Conservation (phyloP, 2,329 filamentous ascomycete genomes). For the Neopestalotiopsis sp. region DNA sequence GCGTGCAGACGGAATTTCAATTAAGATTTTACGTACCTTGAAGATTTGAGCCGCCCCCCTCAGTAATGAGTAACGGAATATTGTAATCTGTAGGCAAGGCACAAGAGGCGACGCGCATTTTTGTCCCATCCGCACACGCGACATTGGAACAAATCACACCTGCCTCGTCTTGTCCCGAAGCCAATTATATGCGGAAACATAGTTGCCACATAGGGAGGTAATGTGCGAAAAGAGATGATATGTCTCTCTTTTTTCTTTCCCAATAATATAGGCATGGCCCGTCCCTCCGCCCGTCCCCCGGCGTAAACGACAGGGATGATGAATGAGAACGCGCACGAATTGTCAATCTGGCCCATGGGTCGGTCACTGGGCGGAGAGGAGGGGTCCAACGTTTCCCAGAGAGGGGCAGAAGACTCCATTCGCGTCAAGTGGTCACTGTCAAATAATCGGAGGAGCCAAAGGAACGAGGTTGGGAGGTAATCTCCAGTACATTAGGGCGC, state of each 20-base stretch:
- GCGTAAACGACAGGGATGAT: constrained; percentile 12
- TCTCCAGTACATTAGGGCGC: neutral
- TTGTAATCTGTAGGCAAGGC: too few species aligned
- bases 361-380: neutral
- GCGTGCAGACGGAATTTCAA: neutral
- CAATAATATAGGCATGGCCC: neutral
- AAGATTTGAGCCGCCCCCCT: neutral
- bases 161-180: neutral
- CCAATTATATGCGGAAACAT: neutral
- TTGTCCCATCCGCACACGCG: constrained; percentile 8
- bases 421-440: neutral
- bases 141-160: constrained; percentile 1
- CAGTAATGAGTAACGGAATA: neutral
- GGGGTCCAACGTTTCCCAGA: neutral
- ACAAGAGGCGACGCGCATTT: neutral
- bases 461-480: neutral
- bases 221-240: neutral
- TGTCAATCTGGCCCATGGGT: neutral
- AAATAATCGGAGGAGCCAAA: too few species aligned
- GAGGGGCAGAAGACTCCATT: neutral
- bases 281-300: constrained; percentile 5
- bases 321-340: constrained; percentile 12
- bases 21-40: neutral
- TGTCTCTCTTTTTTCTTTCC: constrained; percentile 9
- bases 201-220: constrained; percentile 11